These are phyloP conservation scores for Penicillium salamii DNA, from an alignment of 495 filamentous ascomycete genomes.

Conservation along the genomic window DNA sequence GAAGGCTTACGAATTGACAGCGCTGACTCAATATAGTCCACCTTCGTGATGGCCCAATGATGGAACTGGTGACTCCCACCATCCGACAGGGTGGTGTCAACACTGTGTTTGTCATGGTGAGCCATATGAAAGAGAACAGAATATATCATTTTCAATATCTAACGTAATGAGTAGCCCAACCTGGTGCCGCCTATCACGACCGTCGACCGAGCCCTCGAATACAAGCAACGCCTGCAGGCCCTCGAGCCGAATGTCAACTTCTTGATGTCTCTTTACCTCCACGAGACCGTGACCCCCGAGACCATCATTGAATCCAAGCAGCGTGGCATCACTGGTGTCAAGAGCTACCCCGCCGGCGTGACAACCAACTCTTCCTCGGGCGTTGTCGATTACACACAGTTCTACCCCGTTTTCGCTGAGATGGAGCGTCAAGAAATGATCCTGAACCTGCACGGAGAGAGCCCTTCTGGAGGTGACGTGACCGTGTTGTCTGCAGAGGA, in stretches of 20 bases:
- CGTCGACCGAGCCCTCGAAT: constrained; percentile 71
- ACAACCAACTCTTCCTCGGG: constrained; percentile 86
- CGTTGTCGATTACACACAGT: constrained; percentile 67
- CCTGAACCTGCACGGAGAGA: constrained; percentile 63
- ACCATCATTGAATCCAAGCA: constrained; percentile 70
- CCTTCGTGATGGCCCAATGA: constrained; percentile 76
- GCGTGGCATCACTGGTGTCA: constrained; percentile 46
- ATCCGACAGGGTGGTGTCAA: constrained; percentile 73
- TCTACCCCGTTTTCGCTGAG: constrained; percentile 75
- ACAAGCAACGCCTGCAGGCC: constrained; percentile 61
- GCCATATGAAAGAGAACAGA: constrained; percentile 14
- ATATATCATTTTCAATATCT: constrained; percentile 6
- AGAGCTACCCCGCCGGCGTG: constrained; percentile 62
- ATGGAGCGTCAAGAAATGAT: constrained; percentile 69
- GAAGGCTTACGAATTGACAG: constrained; percentile 23
- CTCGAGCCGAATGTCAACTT: constrained; percentile 73
- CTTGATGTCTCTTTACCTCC: constrained; percentile 88
- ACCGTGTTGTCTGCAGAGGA: constrained; percentile 80
- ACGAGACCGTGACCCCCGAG: constrained; percentile 72
- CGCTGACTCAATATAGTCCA: constrained; percentile 43
- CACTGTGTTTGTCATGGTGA: constrained; percentile 79
- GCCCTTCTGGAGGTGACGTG: constrained; percentile 49
- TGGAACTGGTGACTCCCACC: constrained; percentile 75
- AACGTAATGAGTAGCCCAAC: constrained; percentile 50
- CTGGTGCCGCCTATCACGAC: constrained; percentile 73